Evolutionary conservation across 2,329 filamentous ascomycete species (phyloP), one percentile per base, ranked within the genome.

Genomic region (Aureobasidium zeae): DNA sequence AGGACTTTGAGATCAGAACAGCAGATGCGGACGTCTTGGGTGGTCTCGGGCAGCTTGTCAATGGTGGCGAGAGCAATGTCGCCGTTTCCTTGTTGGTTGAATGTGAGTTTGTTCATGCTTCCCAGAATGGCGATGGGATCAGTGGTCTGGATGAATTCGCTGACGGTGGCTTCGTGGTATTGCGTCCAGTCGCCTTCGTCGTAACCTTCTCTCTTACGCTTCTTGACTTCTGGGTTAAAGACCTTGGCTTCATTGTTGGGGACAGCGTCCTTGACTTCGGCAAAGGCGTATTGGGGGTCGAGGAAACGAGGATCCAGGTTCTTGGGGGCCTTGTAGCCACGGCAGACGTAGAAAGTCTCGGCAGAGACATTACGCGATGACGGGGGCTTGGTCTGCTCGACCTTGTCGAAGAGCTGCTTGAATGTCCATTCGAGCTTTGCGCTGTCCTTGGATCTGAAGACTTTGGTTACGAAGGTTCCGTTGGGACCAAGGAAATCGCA

Each of bases 231-330:
- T 0, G 91, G 91, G 52, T 98, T 95, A 71, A 89, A 98, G 2
- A 98, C 91, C 62, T 94, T 94, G 28, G 91, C 91, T 62, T 98
- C 91, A 54, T 96, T 93, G 63, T 96, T 98, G 1, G 87, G 86
- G 0, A 81, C 83, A 2, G 84, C 78, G 46, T 83, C 85, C 22
- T 82, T 71, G n/a, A 95, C 69, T 62, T 98, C 91, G 22, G 88
- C 88, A 57, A 98, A 98, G 21, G 96, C 91, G 46, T 83, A 78
- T 52, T 79, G 79, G 5, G 91, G 79, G 57, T 98, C 91, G 41
- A 98, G 71, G 61, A 98, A 93, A 53, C 85, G 85, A 8, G 89
- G 87, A 57, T 98, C 91, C 47, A 98, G 77, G 51, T 79, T 76
- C 67, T 95, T 96, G 3, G 91, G 91, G 0, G 89, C 89, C 67